A percentile compares a stretch with the other conserved stretches of the same genome.
phyloP scores from a whole-genome alignment of 2,329 filamentous ascomycete genomes.

The Tolypocladium pustulatum region DNA sequence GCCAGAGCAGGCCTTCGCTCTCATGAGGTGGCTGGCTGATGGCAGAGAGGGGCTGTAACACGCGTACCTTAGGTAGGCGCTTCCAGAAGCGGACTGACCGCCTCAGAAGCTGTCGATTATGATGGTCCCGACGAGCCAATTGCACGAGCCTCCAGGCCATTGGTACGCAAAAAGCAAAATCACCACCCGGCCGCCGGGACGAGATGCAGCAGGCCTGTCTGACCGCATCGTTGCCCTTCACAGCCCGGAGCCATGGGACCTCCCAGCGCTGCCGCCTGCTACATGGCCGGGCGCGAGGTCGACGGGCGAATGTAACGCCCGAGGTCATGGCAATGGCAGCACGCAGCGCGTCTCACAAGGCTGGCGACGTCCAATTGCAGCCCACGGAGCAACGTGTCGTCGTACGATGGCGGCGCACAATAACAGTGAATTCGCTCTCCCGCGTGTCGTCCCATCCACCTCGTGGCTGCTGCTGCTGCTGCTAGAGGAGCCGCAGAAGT shows the following conservation, averaged over 20 bases:
- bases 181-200: not conserved
- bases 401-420: not conserved
- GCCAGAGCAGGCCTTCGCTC: not conserved
- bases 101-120: not conserved
- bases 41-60: too few species aligned
- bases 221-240: not conserved
- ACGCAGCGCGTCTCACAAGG: not conserved
- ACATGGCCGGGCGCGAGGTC: not conserved
- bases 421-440: not conserved
- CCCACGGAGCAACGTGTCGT: not conserved
- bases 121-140: not conserved
- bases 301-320: not conserved
- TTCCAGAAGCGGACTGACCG: not conserved
- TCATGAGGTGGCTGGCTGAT: not conserved
- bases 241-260: not conserved
- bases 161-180: not conserved
- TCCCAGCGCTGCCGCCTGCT: not conserved
- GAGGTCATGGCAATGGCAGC: not conserved
- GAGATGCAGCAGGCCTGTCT: not conserved
- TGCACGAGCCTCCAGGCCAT: not conserved
- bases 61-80: not conserved
- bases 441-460: not conserved
- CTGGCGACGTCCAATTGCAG: not conserved
- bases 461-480: not conserved
- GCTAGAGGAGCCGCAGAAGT: not conserved